A percentile compares a stretch with the other conserved stretches of the same genome.
Evolutionary conservation across 345 rosid genomes (phyloP).

Genomic region (Bruguiera parviflora): DNA sequence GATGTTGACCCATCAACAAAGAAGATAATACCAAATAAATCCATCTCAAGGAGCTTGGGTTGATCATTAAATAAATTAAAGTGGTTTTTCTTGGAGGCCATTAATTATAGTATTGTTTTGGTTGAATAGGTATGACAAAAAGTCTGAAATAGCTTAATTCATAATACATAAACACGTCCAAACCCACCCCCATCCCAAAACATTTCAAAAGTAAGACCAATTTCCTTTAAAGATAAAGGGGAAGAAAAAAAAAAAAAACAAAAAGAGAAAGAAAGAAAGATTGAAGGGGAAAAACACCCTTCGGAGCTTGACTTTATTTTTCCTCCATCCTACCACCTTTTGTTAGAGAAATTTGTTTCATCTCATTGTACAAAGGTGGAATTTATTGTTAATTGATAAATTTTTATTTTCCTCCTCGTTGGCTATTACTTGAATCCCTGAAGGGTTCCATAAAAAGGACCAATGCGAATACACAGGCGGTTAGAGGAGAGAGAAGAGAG

Average conservation of each 20-base stretch:
- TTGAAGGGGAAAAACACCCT: neutral
- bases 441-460: conserved; percentile 45
- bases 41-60: conserved; percentile 39
- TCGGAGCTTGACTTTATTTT: conserved; percentile 5
- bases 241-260: too few relatives aligned
- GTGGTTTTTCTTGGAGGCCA: conserved; percentile 40
- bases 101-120: conserved; percentile 38
- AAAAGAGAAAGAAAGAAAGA: neutral
- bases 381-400: conserved; percentile 14
- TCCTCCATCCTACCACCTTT: conserved; percentile 1
- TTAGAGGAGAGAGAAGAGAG: conserved; percentile 54
- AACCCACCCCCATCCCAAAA: neutral
- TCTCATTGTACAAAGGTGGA: conserved; percentile 22
- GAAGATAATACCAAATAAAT: conserved; percentile 82
- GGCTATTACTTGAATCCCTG: conserved; percentile 34
- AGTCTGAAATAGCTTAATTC: neutral
- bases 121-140: conserved; percentile 26
- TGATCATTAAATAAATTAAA: conserved; percentile 27
- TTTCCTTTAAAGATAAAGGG: too few relatives aligned
- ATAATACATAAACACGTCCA: neutral
- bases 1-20: conserved; percentile 97
- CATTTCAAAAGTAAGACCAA: too few relatives aligned
- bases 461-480: conserved; percentile 80
- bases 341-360: conserved; percentile 28
- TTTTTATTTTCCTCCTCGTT: conserved; percentile 11